A percentile compares a stretch with the other conserved stretches of the same genome.
Conservation (phyloP, 139 green algal species). For the Edaphochlamys debaryana region DNA sequence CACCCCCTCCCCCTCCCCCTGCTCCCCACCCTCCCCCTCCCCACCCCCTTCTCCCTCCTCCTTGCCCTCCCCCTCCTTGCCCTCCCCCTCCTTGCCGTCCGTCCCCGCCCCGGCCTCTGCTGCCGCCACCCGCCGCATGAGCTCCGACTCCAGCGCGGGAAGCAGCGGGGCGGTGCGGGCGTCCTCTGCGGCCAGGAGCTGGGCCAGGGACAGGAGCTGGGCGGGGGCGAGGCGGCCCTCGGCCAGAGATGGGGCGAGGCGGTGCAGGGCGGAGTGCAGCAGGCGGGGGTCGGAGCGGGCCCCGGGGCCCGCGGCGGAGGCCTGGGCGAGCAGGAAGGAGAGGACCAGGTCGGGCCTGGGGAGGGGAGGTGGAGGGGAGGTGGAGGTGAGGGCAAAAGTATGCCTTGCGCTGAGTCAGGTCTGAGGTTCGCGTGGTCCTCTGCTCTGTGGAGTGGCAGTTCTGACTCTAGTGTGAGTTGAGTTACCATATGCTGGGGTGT, state of each 20-base stretch:
- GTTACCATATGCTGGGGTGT: no score
- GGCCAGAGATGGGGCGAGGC: neutral
- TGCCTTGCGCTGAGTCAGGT: neutral
- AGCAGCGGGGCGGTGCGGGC: constrained; percentile 2
- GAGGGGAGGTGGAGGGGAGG: neutral
- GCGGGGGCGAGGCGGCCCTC: neutral
- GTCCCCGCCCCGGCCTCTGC: neutral
- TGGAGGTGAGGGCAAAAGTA: neutral
- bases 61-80: neutral
- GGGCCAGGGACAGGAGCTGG: constrained; percentile 2
- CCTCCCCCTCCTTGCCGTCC: neutral
- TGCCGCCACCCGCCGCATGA: neutral
- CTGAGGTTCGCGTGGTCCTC: no score
- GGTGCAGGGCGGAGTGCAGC: neutral
- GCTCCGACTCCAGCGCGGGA: neutral
- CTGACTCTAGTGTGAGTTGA: no score
- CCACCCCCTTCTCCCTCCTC: neutral
- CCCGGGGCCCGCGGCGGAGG: neutral
- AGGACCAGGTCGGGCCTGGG: constrained; percentile 24
- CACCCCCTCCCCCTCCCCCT: neutral
- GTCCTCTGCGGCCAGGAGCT: neutral
- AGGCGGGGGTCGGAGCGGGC: neutral
- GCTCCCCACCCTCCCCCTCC: neutral
- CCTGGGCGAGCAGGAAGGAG: neutral
- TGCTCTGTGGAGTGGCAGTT: no score